A percentile compares a stretch with the other conserved stretches of the same genome.
Evolutionary conservation across 129 eudicot species (phyloP).

Genomic region (Deinandra increscens): DNA sequence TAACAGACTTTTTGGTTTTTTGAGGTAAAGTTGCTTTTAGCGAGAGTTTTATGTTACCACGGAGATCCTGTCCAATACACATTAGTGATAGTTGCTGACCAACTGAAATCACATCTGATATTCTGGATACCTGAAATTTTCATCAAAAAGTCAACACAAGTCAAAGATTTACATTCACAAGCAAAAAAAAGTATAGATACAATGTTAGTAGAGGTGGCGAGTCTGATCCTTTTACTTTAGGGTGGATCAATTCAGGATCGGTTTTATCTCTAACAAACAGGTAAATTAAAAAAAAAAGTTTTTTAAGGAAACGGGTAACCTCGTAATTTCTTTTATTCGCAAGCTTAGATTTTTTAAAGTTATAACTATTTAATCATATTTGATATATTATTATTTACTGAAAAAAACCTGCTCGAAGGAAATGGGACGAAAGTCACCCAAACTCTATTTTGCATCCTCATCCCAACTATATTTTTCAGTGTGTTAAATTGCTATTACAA

Average conservation of each 20-base stretch:
- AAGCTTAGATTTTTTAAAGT: background rate
- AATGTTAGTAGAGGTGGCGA: background rate
- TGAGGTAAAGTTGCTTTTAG: slow-evolving; percentile 73
- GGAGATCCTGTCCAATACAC: slow-evolving; percentile 90
- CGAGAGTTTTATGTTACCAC: slow-evolving; percentile 89
- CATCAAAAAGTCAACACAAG: background rate
- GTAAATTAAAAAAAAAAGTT: background rate
- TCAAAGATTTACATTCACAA: background rate
- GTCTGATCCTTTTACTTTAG: background rate
- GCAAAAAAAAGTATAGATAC: slow-evolving; percentile 18
- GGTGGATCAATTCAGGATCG: background rate
- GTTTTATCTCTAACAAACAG: background rate
- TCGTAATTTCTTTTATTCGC: background rate
- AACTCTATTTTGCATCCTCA: background rate
- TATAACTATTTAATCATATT: too few relatives aligned
- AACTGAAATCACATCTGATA: slow-evolving; percentile 75
- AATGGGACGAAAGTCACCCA: background rate
- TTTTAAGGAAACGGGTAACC: background rate
- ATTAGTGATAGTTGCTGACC: slow-evolving; percentile 75
- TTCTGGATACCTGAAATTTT: slow-evolving; percentile 61
- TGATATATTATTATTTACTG: background rate
- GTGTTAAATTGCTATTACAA: background rate
- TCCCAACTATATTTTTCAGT: background rate
- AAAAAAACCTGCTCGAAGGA: background rate
- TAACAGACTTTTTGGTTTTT: slow-evolving; percentile 24